phyloP scores from a whole-genome alignment of 306 rosid species.

The Vigna reflexopilosa region DNA sequence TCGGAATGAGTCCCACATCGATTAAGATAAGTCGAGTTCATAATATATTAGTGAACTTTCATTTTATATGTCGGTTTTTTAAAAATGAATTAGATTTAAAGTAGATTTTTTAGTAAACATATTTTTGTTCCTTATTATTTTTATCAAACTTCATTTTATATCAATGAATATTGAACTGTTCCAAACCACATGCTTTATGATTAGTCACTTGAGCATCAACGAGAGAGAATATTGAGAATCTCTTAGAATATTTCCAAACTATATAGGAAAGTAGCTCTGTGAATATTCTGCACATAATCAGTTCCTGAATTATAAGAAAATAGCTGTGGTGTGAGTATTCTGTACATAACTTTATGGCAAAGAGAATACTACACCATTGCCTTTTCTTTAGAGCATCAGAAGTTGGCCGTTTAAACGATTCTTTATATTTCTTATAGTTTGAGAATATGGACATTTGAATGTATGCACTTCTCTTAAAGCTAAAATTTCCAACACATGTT shows the following conservation, averaged over 20 bases:
- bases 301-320: not conserved
- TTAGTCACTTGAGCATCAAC: constrained; percentile 13
- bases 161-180: not conserved
- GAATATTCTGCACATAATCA: not conserved
- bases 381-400: constrained; percentile 9
- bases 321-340: not conserved
- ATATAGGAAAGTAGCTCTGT: not conserved
- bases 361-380: not conserved
- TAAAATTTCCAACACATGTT: not conserved
- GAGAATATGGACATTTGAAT: not conserved
- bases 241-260: not conserved
- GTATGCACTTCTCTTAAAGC: not conserved
- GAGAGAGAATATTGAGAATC: not conserved
- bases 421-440: not conserved
- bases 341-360: not conserved
- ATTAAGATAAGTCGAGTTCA: no score
- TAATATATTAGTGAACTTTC: no score
- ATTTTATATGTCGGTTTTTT: no score
- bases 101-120: no score
- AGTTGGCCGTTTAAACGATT: not conserved
- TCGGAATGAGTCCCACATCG: rapidly evolving
- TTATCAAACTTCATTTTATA: no score
- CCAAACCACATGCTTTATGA: not conserved
- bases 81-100: no score
- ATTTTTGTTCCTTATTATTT: no score